Conservation (phyloP, 257 asterid genomes). For the Datura wrightii region DNA sequence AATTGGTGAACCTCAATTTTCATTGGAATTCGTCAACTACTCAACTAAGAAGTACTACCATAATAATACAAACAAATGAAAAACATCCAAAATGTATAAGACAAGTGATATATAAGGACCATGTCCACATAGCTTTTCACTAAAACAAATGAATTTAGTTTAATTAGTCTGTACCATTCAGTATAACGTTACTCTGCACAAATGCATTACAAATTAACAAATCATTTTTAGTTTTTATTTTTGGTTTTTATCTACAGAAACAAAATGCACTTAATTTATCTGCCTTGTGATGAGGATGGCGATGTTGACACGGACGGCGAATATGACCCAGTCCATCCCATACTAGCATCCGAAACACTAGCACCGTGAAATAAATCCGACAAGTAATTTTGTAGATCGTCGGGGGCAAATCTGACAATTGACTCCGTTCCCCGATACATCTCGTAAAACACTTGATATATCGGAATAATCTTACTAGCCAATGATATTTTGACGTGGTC, state of each 20-base stretch:
- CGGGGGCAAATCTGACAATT: conserved; percentile 75
- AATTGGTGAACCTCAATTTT: not conserved
- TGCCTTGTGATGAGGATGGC: not conserved
- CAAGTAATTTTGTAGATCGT: conserved; percentile 68
- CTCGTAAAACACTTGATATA: conserved; percentile 50
- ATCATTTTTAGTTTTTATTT: too few species aligned
- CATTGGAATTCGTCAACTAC: conserved; percentile 12
- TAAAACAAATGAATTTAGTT: too few species aligned
- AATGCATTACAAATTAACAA: not conserved
- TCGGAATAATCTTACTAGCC: conserved; percentile 44
- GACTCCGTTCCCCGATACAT: conserved; percentile 43
- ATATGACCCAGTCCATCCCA: conserved; percentile 37
- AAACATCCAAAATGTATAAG: not conserved
- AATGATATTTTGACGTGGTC: conserved; percentile 51
- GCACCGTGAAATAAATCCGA: conserved; percentile 59
- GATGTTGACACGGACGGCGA: conserved; percentile 19
- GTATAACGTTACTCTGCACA: not conserved
- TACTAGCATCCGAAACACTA: conserved; percentile 24
- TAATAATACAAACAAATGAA: not conserved
- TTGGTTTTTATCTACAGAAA: conserved; percentile 14
- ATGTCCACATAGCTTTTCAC: too few species aligned
- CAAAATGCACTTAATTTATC: not conserved
- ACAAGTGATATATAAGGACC: not conserved
- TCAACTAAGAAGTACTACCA: not conserved
- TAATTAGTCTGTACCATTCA: not conserved